Conservation (phyloP, 176 grass and related monocot species). For the Oryza rufipogon region DNA sequence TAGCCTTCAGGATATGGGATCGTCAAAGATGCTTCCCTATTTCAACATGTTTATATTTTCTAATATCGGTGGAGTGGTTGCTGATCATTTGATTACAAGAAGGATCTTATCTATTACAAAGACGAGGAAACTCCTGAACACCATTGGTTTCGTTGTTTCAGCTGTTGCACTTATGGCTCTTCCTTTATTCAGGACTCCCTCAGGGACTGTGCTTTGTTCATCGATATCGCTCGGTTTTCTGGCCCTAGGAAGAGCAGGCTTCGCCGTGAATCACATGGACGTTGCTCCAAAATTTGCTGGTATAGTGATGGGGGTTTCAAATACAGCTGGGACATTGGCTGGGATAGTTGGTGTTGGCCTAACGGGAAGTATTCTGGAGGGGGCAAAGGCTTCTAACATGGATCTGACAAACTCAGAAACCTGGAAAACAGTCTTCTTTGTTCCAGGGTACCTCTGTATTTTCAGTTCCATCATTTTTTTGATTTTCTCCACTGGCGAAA, state of each 20-base stretch:
- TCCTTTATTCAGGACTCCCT: constrained; percentile 63
- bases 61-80: constrained; percentile 73
- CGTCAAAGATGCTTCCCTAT: constrained; percentile 87
- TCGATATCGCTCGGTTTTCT: constrained; percentile 72
- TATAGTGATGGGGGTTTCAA: constrained; percentile 88
- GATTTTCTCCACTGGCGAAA: constrained; percentile 75
- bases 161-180: constrained; percentile 75
- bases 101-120: constrained; percentile 71
- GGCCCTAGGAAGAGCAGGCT: constrained; percentile 77
- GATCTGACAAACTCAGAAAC: constrained; percentile 67
- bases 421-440: constrained; percentile 72
- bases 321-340: constrained; percentile 80
- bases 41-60: constrained; percentile 93
- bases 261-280: constrained; percentile 90
- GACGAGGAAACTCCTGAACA: constrained; percentile 85
- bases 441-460: constrained; percentile 83
- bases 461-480: constrained; percentile 83
- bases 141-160: constrained; percentile 69
- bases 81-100: constrained; percentile 80
- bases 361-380: constrained; percentile 81
- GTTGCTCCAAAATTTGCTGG: constrained; percentile 86
- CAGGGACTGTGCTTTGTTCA: constrained; percentile 63
- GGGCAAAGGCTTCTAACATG: constrained; percentile 58
- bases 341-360: constrained; percentile 75
- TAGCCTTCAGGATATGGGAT: constrained; percentile 91